Evolutionary conservation across 1,284 basidiomycete genomes (phyloP).

Genomic region (Trichosporon asahii): DNA sequence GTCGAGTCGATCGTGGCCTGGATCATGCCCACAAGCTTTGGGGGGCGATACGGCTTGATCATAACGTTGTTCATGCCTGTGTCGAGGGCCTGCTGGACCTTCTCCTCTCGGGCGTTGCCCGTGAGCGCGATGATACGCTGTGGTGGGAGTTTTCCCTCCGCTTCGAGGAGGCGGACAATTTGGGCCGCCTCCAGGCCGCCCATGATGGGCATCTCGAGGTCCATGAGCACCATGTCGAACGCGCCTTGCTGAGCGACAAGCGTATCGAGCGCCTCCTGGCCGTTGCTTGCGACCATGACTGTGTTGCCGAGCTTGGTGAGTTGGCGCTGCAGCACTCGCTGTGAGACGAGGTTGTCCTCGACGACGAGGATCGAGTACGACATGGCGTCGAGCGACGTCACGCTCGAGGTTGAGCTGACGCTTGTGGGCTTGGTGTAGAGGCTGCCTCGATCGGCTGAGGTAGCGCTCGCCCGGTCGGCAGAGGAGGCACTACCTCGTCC

Average conservation of each 20-base stretch:
- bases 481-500: background rate
- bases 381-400: background rate
- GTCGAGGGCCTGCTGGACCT: slow-evolving; percentile 35
- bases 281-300: slow-evolving; percentile 44
- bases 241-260: slow-evolving; percentile 15
- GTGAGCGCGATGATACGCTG: slow-evolving; percentile 47
- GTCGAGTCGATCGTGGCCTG: slow-evolving; percentile 5
- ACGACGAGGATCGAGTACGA: slow-evolving; percentile 25
- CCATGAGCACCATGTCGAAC: slow-evolving; percentile 34
- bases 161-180: slow-evolving; percentile 39
- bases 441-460: background rate
- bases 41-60: slow-evolving; percentile 30
- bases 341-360: slow-evolving; percentile 50
- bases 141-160: slow-evolving; percentile 15
- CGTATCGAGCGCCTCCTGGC: slow-evolving; percentile 41
- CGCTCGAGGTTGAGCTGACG: background rate
- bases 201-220: slow-evolving; percentile 46
- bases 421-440: background rate
- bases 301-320: slow-evolving; percentile 38
- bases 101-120: slow-evolving; percentile 42
- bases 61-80: slow-evolving; percentile 33
- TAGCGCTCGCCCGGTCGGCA: background rate
- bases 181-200: slow-evolving; percentile 44
- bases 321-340: slow-evolving; percentile 46
- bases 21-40: slow-evolving; percentile 21